phyloP scores from a whole-genome alignment of 345 rosid genomes.

The Linum trigynum region DNA sequence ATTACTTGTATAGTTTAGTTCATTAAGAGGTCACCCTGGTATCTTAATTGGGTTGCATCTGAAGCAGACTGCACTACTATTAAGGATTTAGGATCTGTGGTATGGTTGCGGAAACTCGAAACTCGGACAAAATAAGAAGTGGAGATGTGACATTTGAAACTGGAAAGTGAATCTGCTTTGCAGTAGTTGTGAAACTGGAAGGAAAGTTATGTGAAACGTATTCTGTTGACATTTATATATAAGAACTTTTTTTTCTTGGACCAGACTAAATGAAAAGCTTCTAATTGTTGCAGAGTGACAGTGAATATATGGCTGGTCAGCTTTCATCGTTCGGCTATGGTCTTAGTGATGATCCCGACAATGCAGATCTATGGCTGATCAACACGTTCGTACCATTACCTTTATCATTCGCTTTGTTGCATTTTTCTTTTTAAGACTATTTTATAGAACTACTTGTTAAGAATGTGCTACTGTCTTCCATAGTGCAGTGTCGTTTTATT shows the following conservation, averaged over 20 bases:
- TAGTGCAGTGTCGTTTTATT: not conserved
- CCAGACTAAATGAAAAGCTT: not conserved
- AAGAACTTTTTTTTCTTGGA: not conserved
- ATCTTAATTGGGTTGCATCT: not conserved
- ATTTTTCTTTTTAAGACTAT: too few species aligned
- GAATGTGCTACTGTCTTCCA: not conserved
- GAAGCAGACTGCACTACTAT: not conserved
- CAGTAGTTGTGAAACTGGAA: not conserved
- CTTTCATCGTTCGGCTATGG: constrained; percentile 86
- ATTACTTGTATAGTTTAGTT: not conserved
- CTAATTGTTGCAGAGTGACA: constrained; percentile 64
- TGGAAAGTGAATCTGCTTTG: not conserved
- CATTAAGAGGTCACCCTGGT: not conserved
- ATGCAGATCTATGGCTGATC: constrained; percentile 87
- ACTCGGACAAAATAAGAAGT: not conserved
- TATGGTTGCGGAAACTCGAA: not conserved
- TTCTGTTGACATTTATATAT: not conserved
- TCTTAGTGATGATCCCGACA: constrained; percentile 72
- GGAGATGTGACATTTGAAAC: not conserved
- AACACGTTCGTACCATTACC: constrained; percentile 53
- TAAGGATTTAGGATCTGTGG: not conserved
- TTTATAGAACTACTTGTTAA: not conserved
- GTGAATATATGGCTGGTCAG: constrained; percentile 99
- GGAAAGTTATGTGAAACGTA: not conserved
- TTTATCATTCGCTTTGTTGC: not conserved